Conservation (phyloP, 2,329 filamentous ascomycete genomes). For the Claviceps sp. region DNA sequence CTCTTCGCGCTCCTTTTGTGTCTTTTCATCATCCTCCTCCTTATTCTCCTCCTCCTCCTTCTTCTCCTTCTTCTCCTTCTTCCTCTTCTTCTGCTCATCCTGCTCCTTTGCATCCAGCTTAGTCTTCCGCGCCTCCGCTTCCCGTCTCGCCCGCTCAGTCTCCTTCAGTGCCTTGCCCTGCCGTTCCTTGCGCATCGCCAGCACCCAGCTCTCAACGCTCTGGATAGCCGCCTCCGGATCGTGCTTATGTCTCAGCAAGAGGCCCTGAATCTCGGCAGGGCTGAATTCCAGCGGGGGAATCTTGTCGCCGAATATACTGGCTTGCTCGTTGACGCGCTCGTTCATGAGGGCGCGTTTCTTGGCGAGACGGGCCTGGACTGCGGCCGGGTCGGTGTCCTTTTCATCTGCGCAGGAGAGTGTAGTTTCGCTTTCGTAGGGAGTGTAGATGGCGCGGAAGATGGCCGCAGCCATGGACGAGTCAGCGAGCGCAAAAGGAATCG, state of each 20-base stretch:
- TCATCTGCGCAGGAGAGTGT: conserved; percentile 8
- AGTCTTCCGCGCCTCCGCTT: conserved; percentile 9
- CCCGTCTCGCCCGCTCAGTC: conserved; percentile 11
- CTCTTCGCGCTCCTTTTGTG: no score
- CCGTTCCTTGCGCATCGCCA: conserved; percentile 34
- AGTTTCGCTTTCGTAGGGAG: conserved; percentile 29
- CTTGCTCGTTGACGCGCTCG: conserved; percentile 30
- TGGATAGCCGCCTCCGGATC: conserved; percentile 34
- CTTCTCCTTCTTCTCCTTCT: not conserved
- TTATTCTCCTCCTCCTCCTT: not conserved
- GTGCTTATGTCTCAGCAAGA: conserved; percentile 42
- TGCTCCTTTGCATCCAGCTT: not conserved
- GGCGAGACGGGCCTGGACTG: conserved; percentile 13
- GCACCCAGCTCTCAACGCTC: conserved; percentile 34
- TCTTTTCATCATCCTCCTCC: not conserved
- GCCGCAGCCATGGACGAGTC: conserved; percentile 37
- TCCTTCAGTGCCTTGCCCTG: conserved; percentile 25
- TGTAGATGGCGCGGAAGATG: conserved; percentile 47
- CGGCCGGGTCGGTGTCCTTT: conserved; percentile 17
- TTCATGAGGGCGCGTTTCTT: conserved; percentile 22
- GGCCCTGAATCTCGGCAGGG: conserved; percentile 47
- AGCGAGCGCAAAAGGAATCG: conserved; percentile 41
- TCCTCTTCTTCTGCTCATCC: not conserved
- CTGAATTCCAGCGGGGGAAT: conserved; percentile 44
- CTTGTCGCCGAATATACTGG: conserved; percentile 32